phyloP scores from a whole-genome alignment of 1,139 yeast species.

The Lodderomyces beijingensis region DNA sequence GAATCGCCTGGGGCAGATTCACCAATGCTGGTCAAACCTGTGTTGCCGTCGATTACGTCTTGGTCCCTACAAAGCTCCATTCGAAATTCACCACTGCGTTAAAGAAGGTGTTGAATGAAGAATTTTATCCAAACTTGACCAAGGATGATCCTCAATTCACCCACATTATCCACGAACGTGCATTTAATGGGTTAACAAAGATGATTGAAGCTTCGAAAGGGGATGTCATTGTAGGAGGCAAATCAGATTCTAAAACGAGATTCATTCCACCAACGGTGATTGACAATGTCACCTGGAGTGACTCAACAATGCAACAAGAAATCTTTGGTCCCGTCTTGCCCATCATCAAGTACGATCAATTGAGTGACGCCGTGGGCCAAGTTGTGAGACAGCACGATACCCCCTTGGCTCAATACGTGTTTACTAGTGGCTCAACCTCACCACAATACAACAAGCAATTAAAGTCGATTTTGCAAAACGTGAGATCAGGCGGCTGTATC shows the following conservation, averaged over 20 bases:
- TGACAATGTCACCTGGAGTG: constrained; percentile 57
- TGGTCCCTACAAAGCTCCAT: constrained; percentile 58
- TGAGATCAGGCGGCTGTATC: constrained; percentile 73
- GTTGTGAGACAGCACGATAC: constrained; percentile 61
- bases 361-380: constrained; percentile 44
- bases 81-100: constrained; percentile 49
- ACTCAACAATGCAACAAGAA: constrained; percentile 71
- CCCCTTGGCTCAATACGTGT: constrained; percentile 84
- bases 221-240: constrained; percentile 53
- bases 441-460: constrained; percentile 44
- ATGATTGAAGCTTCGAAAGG: constrained; percentile 57
- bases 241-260: constrained; percentile 33
- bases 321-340: constrained; percentile 88
- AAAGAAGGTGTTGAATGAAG: constrained; percentile 36
- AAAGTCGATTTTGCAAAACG: constrained; percentile 43
- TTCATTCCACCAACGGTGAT: constrained; percentile 76
- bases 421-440: constrained; percentile 43
- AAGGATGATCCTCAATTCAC: constrained; percentile 43
- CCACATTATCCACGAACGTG: constrained; percentile 59
- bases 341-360: constrained; percentile 49
- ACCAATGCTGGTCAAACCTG: constrained; percentile 89
- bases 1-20: constrained; percentile 77
- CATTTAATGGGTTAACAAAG: constrained; percentile 49
- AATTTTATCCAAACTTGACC: constrained; percentile 31
- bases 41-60: constrained; percentile 79